phyloP scores from a whole-genome alignment of 2,329 filamentous ascomycete species.

The Pseudopyricularia javanii region DNA sequence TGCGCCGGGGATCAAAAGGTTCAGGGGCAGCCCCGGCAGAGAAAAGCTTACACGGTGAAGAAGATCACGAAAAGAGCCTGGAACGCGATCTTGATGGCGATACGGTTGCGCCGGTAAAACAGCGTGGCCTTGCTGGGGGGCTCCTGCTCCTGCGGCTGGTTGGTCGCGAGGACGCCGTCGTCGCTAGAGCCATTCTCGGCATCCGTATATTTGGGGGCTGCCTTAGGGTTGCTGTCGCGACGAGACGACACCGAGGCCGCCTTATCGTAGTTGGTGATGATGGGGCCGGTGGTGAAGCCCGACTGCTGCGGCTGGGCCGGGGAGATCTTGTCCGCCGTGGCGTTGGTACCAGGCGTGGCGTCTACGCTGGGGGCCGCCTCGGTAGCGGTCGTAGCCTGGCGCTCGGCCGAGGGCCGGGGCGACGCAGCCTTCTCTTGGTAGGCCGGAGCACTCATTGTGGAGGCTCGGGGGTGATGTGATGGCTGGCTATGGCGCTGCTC shows the following conservation, averaged over 20 bases:
- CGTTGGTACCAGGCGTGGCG: background rate
- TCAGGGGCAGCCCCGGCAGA: background rate
- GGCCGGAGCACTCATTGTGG: slow-evolving; percentile 1
- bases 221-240: background rate
- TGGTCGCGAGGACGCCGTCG: background rate
- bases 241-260: background rate
- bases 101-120: slow-evolving; percentile 1
- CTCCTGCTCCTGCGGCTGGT: background rate
- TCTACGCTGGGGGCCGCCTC: background rate
- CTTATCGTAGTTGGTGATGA: background rate
- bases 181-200: slow-evolving; percentile 1
- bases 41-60: background rate
- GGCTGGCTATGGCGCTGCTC: too few relatives aligned
- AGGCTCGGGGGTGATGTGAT: too few relatives aligned
- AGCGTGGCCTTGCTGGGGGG: background rate
- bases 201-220: background rate
- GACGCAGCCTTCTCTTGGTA: background rate
- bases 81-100: background rate
- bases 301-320: background rate
- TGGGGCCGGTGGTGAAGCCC: background rate
- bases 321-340: background rate
- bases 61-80: background rate
- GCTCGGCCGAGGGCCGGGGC: slow-evolving; percentile 1
- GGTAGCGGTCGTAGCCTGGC: background rate
- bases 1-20: slow-evolving; percentile 2